Percentiles rank a stretch among this genome's conserved stretches.
phyloP scores from a whole-genome alignment of 2,329 filamentous ascomycete species.

The Pestalotiopsis sp. region DNA sequence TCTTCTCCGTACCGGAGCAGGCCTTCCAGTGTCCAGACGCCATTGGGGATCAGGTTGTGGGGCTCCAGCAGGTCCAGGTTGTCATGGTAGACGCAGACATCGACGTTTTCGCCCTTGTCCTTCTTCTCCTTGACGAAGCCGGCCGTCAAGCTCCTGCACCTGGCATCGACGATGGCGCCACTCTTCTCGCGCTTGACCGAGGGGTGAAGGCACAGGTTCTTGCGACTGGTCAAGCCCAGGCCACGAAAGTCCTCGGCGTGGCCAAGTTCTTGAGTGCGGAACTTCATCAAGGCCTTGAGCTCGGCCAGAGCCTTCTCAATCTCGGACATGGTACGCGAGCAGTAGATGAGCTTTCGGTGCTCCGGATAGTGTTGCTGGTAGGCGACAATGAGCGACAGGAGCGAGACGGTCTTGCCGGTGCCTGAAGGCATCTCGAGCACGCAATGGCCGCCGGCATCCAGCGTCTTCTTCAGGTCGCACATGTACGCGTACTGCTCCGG shows the following conservation, averaged over 20 bases:
- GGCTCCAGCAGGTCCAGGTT: slow-evolving; percentile 94
- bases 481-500: slow-evolving; percentile 78
- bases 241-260: slow-evolving; percentile 90
- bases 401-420: slow-evolving; percentile 94
- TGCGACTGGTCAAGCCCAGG: slow-evolving; percentile 90
- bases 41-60: slow-evolving; percentile 90
- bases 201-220: slow-evolving; percentile 95
- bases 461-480: slow-evolving; percentile 83
- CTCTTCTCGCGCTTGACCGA: slow-evolving; percentile 97
- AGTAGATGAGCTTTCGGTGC: slow-evolving; percentile 96
- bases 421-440: slow-evolving; percentile 99
- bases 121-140: slow-evolving; percentile 99
- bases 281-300: slow-evolving; percentile 91
- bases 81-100: slow-evolving; percentile 95
- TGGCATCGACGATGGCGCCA: slow-evolving; percentile 89
- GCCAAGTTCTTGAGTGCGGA: slow-evolving; percentile 86
- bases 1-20: slow-evolving; percentile 89
- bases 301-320: slow-evolving; percentile 97
- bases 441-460: slow-evolving; percentile 93
- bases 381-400: slow-evolving; percentile 92
- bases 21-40: slow-evolving; percentile 93
- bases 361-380: slow-evolving; percentile 95
- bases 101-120: slow-evolving; percentile 89
- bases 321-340: slow-evolving; percentile 99
- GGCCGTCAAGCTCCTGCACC: slow-evolving; percentile 91